Conservation (phyloP, 2,329 filamentous ascomycete genomes). For the Karstenula rhodostoma region DNA sequence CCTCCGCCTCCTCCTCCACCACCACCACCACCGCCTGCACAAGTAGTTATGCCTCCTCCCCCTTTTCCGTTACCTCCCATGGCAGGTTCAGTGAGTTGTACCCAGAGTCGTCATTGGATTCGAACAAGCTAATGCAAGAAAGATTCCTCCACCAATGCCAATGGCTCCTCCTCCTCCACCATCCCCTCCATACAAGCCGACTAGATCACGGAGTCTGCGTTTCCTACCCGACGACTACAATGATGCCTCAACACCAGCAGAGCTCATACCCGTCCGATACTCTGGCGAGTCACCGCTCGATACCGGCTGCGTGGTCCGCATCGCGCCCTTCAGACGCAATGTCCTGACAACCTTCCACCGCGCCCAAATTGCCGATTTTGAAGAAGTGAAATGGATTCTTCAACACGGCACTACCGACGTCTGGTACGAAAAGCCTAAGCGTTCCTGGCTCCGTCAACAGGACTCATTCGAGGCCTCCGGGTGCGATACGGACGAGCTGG, state of each 20-base stretch:
- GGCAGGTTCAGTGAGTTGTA: constrained; percentile 16
- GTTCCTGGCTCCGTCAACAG: constrained; percentile 23
- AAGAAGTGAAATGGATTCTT: constrained; percentile 41
- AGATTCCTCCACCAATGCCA: constrained; percentile 18
- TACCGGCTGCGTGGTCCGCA: constrained; percentile 25
- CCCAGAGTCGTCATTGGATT: neutral
- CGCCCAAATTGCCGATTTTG: constrained; percentile 35
- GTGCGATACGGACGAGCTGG: constrained; percentile 23
- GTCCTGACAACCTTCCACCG: constrained; percentile 33
- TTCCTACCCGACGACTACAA: constrained; percentile 11
- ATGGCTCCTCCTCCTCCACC: constrained; percentile 18
- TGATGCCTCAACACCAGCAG: constrained; percentile 22
- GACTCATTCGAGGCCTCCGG: constrained; percentile 12
- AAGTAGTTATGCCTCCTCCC: constrained; percentile 6
- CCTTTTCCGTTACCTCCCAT: constrained; percentile 17
- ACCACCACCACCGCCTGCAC: constrained; percentile 20
- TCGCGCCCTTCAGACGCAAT: constrained; percentile 37
- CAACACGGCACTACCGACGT: constrained; percentile 32
- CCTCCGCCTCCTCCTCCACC: constrained; percentile 20
- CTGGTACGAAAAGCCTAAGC: constrained; percentile 43
- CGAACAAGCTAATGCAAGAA: constrained; percentile 18
- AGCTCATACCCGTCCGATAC: constrained; percentile 35
- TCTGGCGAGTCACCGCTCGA: constrained; percentile 25
- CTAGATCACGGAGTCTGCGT: neutral
- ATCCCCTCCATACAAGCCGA: neutral